phyloP scores from a whole-genome alignment of 805 yeast species.

The Tetrapisispora pingtungensis region DNA sequence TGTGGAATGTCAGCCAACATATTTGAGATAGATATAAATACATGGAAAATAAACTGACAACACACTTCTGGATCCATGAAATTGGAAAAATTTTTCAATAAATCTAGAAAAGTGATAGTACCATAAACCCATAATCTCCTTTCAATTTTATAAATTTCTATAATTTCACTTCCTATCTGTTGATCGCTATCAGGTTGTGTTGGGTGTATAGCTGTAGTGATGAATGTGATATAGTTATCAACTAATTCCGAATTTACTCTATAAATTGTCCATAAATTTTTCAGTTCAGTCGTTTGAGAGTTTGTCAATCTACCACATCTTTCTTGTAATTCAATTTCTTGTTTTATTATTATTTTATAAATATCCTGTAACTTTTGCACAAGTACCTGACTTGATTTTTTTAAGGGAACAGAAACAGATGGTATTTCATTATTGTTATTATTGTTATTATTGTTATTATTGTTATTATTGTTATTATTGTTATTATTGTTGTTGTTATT shows the following conservation, averaged over 20 bases:
- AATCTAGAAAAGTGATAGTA: conserved; percentile 69
- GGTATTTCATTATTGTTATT: conserved; percentile 16
- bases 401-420: conserved; percentile 12
- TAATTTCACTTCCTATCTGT: conserved; percentile 54
- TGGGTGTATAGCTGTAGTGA: conserved; percentile 62
- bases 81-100: conserved; percentile 61
- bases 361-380: conserved; percentile 68
- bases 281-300: conserved; percentile 46
- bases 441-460: conserved; percentile 7
- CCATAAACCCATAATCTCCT: conserved; percentile 82
- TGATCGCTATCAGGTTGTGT: conserved; percentile 42
- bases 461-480: conserved; percentile 7
- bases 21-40: conserved; percentile 44
- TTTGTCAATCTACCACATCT: conserved; percentile 52
- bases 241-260: conserved; percentile 55
- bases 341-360: conserved; percentile 55
- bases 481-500: conserved; percentile 5
- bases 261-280: conserved; percentile 63
- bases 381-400: conserved; percentile 36
- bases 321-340: conserved; percentile 60
- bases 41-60: conserved; percentile 61
- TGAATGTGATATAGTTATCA: conserved; percentile 63
- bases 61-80: conserved; percentile 72
- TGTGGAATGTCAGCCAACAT: conserved; percentile 32
- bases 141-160: conserved; percentile 67